These are phyloP conservation scores for Lactarius indigo DNA, from an alignment of 768 basidiomycete species.

Conservation along the genomic window DNA sequence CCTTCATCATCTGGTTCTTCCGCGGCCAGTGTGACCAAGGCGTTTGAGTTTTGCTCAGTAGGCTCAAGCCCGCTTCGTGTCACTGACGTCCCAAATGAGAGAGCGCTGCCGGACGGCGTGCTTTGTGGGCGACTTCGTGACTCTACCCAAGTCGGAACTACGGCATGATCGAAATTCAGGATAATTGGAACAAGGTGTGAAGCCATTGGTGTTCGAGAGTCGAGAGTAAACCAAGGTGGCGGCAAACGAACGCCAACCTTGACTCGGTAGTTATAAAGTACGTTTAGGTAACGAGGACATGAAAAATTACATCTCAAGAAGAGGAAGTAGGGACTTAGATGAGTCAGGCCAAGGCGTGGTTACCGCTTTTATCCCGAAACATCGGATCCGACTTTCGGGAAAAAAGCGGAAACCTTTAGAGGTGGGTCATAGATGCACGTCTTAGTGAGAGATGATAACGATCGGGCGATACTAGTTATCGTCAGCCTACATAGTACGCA, in stretches of 20 bases:
- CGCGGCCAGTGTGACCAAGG: background rate
- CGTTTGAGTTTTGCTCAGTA: background rate
- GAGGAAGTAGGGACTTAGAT: background rate
- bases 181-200: slow-evolving; percentile 7
- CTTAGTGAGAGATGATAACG: background rate
- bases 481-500: background rate
- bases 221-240: background rate
- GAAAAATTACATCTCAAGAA: background rate
- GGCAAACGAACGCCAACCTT: background rate
- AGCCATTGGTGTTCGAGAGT: background rate
- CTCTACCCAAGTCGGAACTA: background rate
- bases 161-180: slow-evolving; percentile 4
- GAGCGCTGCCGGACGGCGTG: background rate
- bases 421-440: background rate
- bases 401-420: background rate
- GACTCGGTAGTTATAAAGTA: background rate
- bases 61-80: background rate
- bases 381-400: background rate
- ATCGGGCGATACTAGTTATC: background rate
- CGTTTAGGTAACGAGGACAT: background rate
- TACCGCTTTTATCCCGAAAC: slow-evolving; percentile 2
- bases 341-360: background rate
- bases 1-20: slow-evolving; percentile 23
- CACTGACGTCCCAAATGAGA: background rate
- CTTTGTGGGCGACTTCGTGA: background rate